These are phyloP conservation scores for Olyra latifolia DNA, from an alignment of 176 grass and related monocot species.

Conservation along the genomic window DNA sequence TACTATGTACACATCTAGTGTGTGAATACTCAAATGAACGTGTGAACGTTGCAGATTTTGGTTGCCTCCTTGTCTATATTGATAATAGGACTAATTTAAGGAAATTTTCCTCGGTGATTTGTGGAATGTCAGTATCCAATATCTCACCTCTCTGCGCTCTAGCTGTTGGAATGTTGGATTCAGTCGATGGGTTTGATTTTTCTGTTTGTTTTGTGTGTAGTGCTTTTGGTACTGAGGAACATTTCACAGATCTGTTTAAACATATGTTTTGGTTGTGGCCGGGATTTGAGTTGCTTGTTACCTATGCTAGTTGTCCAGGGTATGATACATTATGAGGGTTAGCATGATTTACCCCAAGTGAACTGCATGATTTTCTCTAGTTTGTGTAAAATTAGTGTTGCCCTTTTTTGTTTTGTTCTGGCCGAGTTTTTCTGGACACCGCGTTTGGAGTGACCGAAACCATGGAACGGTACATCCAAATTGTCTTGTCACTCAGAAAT, in stretches of 20 bases:
- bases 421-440: background rate
- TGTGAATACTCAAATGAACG: background rate
- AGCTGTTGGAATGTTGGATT: background rate
- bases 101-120: background rate
- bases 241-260: background rate
- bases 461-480: background rate
- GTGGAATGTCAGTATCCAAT: background rate
- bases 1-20: background rate
- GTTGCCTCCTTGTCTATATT: background rate
- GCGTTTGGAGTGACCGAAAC: slow-evolving; percentile 7
- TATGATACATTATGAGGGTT: background rate
- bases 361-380: background rate
- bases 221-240: background rate
- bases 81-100: background rate
- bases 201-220: background rate
- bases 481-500: background rate
- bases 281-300: background rate
- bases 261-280: background rate
- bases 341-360: background rate
- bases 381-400: background rate
- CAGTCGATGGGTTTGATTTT: slow-evolving; percentile 1
- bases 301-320: background rate
- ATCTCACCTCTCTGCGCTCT: background rate
- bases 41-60: background rate
- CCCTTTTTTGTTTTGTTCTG: background rate